These are phyloP conservation scores for Clavispora asparagi DNA, from an alignment of 805 yeast genomes.

Conservation along the genomic window DNA sequence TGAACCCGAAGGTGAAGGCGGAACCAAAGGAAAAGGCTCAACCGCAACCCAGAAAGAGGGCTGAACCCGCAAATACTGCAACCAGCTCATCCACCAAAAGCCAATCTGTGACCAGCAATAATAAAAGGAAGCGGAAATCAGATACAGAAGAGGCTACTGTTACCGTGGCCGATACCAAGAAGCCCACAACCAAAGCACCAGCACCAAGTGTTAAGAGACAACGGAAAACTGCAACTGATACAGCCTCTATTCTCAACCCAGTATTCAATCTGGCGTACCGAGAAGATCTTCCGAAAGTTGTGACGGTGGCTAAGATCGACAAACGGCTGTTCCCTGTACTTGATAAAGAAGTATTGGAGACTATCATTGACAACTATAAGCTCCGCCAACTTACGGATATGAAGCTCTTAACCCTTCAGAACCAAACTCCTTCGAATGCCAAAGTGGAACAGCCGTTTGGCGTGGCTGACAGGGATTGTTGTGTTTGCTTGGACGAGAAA, in stretches of 20 bases:
- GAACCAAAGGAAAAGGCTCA: slow-evolving; percentile 6
- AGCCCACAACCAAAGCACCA: slow-evolving; percentile 6
- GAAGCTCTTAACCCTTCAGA: slow-evolving; percentile 9
- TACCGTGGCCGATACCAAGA: not conserved
- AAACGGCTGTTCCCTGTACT: slow-evolving; percentile 15
- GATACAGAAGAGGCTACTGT: not conserved
- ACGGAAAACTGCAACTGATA: slow-evolving; percentile 5
- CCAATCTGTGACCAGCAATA: not conserved
- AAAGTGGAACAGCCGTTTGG: slow-evolving; percentile 10
- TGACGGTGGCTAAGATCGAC: slow-evolving; percentile 12
- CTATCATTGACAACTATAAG: slow-evolving; percentile 15
- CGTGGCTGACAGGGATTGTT: slow-evolving; percentile 33
- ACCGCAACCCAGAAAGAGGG: slow-evolving; percentile 1
- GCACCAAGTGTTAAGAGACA: not conserved
- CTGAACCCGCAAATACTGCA: slow-evolving; percentile 4
- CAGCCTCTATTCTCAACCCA: slow-evolving; percentile 11
- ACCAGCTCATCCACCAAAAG: slow-evolving; percentile 1
- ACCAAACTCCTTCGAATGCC: slow-evolving; percentile 10
- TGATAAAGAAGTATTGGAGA: slow-evolving; percentile 9
- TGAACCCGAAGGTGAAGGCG: slow-evolving; percentile 1
- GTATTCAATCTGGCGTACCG: slow-evolving; percentile 19
- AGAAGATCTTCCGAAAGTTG: slow-evolving; percentile 8
- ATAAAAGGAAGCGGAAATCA: slow-evolving; percentile 1
- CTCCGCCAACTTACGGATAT: slow-evolving; percentile 25
- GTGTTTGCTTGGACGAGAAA: slow-evolving; percentile 48